A percentile compares a stretch with the other conserved stretches of the same genome.
phyloP scores from a whole-genome alignment of 176 grass and related monocot genomes.

The Metroxylon sagu region DNA sequence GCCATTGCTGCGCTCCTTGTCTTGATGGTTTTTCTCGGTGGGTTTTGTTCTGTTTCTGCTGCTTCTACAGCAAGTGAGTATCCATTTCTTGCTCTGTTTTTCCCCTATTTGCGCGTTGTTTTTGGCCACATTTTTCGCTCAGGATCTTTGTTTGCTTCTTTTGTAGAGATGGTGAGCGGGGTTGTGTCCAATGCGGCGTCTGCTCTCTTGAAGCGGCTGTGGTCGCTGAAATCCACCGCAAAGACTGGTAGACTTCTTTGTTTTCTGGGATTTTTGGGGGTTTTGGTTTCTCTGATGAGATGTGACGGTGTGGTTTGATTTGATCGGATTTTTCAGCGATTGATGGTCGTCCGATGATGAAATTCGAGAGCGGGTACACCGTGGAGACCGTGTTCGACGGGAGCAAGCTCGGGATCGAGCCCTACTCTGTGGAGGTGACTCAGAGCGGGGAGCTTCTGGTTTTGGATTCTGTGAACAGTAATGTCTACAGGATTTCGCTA shows the following conservation, averaged over 20 bases:
- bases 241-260: constrained; percentile 44
- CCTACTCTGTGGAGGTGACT: constrained; percentile 65
- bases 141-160: background rate
- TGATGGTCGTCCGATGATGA: constrained; percentile 53
- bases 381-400: constrained; percentile 97
- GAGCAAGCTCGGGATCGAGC: constrained; percentile 95
- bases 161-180: constrained; percentile 50
- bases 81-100: constrained; percentile 6
- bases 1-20: constrained; percentile 13
- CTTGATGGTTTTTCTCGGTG: constrained; percentile 16
- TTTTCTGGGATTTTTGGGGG: constrained; percentile 18
- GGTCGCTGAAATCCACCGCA: constrained; percentile 75
- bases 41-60: constrained; percentile 29
- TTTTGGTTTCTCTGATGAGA: background rate
- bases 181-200: constrained; percentile 51
- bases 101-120: background rate
- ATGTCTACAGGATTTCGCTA: constrained; percentile 69
- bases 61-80: constrained; percentile 60
- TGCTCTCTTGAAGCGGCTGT: constrained; percentile 53
- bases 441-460: constrained; percentile 74
- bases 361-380: constrained; percentile 83
- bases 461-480: constrained; percentile 98
- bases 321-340: constrained; percentile 20
- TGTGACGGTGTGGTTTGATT: background rate
- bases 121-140: background rate